These are phyloP conservation scores for Auricularia auricula-judae DNA, from an alignment of 768 basidiomycete genomes.

Conservation along the genomic window DNA sequence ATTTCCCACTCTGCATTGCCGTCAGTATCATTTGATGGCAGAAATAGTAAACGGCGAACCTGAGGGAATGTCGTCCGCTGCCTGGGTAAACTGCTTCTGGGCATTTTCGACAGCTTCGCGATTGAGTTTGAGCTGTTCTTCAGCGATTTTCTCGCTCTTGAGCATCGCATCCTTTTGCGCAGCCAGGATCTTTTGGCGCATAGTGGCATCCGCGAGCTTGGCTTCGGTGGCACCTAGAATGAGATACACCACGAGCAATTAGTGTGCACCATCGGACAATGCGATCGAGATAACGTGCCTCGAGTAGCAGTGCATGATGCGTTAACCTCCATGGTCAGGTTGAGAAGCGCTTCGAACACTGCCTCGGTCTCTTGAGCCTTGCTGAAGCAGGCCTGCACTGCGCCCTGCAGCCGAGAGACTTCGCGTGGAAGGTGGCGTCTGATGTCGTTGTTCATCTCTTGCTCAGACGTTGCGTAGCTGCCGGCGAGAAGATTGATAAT, in stretches of 20 bases:
- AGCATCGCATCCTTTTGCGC: not conserved
- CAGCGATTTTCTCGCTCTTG: not conserved
- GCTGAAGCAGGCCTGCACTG: not conserved
- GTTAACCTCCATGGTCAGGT: not conserved
- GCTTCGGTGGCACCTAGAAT: too few relatives aligned
- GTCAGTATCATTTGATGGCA: not conserved
- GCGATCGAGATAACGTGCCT: not conserved
- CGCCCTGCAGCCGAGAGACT: not conserved
- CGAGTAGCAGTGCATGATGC: not conserved
- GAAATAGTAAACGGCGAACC: not conserved
- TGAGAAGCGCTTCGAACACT: not conserved
- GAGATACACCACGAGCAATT: too few relatives aligned
- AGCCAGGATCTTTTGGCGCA: too few relatives aligned
- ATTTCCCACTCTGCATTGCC: not conserved
- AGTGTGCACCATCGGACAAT: too few relatives aligned
- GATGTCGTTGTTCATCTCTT: not conserved
- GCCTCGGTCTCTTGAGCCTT: not conserved
- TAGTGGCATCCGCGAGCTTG: too few relatives aligned
- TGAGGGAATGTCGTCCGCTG: not conserved
- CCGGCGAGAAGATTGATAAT: not conserved
- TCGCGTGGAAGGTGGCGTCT: not conserved
- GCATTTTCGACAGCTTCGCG: not conserved
- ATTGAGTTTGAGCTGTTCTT: not conserved
- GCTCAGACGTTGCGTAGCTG: not conserved
- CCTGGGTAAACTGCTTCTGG: conserved; percentile 1